Evolutionary conservation across 192 early-diverging fungal genomes (phyloP), one percentile per base, ranked within the genome.

Genomic region (Coemansia sp.): DNA sequence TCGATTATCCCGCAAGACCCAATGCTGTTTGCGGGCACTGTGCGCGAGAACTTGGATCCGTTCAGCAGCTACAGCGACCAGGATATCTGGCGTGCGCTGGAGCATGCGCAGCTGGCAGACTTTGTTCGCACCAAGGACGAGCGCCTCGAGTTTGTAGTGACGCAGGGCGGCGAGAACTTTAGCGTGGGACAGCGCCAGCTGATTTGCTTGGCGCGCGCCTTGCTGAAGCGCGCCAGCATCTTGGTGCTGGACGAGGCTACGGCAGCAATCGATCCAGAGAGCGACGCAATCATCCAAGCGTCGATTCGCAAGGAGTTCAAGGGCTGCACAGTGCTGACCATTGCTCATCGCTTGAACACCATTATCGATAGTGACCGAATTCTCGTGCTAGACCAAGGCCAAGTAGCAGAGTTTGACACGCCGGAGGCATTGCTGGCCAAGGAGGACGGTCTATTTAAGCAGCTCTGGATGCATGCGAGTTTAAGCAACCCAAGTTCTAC

Each of bases 1-100:
- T 89, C 90, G 2, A 91, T 97, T 58, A 93, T 97, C 73, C 93
- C 94, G 39, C 93, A 97, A 82, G 94, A 95, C 45, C 91, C 92
- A 11, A 86, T 94, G 6, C 60, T 90, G 59, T 89, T 92, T 71
- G 76, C 85, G 32, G 90, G 90, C 39, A 87, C 89, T 4, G 49
- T 87, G 17, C 86, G 86, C 45, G 84, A 86, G 39, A 87, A 87
- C 65, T 62, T 87, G 46, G 86, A 87, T 47, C 86, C 86, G 5
- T 86, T 84, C 49, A 41, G 62, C 54, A 37, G 10, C 25, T 64
- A 77, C 40, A 32, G 76, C 41, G 79, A 83, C 5, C 85, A 90
- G 59, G 85, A 87, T 25, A 73, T 95, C 40, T 95, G 94, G 94
- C 41, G 71, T 7, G 89, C 85, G 0, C 73, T 95, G 7, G 87